Percentiles rank a stretch among this genome's conserved stretches.
These are phyloP conservation scores for Neofusicoccum laricinum DNA, from an alignment of 2,329 filamentous ascomycete genomes.

Conservation along the genomic window DNA sequence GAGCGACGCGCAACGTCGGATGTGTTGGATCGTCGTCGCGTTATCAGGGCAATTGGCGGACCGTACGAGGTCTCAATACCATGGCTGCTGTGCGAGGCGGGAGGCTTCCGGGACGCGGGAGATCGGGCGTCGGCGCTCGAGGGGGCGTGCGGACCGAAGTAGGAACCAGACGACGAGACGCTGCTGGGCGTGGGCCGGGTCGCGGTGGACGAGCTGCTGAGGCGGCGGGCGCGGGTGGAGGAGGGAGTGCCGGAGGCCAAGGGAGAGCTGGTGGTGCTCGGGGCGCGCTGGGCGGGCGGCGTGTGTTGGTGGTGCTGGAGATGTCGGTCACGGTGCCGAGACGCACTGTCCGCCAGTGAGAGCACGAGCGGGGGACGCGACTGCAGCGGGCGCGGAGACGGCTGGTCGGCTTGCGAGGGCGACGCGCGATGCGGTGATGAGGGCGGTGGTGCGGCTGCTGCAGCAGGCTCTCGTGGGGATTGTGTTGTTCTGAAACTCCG, in stretches of 20 bases:
- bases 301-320: conserved; percentile 13
- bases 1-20: conserved; percentile 32
- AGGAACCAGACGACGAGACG: conserved; percentile 25
- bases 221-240: conserved; percentile 3
- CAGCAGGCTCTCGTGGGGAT: conserved; percentile 10
- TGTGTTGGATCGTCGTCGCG: conserved; percentile 33
- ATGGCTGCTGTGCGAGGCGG: conserved; percentile 48
- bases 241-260: conserved; percentile 7
- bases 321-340: conserved; percentile 16
- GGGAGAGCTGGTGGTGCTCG: conserved; percentile 8
- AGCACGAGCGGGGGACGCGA: conserved; percentile 4
- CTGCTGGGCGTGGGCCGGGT: conserved; percentile 1
- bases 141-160: conserved; percentile 30
- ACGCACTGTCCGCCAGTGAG: conserved; percentile 14
- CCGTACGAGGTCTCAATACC: conserved; percentile 50
- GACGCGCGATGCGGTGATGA: conserved; percentile 7
- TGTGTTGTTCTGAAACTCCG: conserved; percentile 14
- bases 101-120: conserved; percentile 37
- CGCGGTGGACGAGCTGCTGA: conserved; percentile 14
- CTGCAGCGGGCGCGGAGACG: conserved; percentile 5
- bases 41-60: conserved; percentile 51
- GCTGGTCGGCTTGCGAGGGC: not conserved
- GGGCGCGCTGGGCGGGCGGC: conserved; percentile 6
- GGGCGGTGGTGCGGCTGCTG: conserved; percentile 6
- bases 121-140: conserved; percentile 30